Base-by-base conservation (phyloP, 1,284 basidiomycete species). In the Leccinum solheimii region DNA sequence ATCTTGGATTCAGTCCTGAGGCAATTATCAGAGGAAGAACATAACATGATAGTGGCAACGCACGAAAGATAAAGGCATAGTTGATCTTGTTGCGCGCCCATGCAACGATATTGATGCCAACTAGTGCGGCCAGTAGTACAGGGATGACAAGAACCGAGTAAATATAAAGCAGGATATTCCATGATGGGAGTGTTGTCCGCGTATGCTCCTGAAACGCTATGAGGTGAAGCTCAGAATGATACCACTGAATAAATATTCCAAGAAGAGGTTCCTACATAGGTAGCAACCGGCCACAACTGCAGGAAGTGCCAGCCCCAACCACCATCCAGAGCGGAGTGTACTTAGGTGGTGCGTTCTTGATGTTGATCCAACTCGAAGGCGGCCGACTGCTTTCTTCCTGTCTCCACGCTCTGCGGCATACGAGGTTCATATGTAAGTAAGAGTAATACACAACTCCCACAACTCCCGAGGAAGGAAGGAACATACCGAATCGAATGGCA, bases 61-160 rank as follows among this genome's bases (percentile, higher is more conserved):
- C 61, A 91, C 90, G 87, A 68, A 98, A 96, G 57, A 98, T 96
- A 74, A 98, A 97, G 21, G 87, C 83, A 65, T 95, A 95, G 73
- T 97, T 97, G 71, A 97, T 94, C 51, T 92, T 81, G 4, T 87
- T 81, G 1, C 77, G 75, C 0, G 86, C 82, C 91, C 93, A 98
- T 0, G 89, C 90, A 16, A 87, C 69, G 10, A 98, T 68, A 72
- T 98, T 97, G 49, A 92, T 62, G 27, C 91, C 92, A 53, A 98
- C 86, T 0, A 97, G 78, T 36, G 96, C 69, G 0, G 86, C 80
- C 71, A 98, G 93, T 6, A 97, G 66, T 2, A 89, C 81, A 0
- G 95, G 94, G 3, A 97, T 76, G 57, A 88, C 79, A 34, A 95
- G 76, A 2, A 88, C 83, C 1, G 84, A 89, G 70, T 97, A 98